Evolutionary conservation across 306 rosid species (phyloP), one percentile per base, ranked within the genome.

Genomic region (Ceratonia siliqua): DNA sequence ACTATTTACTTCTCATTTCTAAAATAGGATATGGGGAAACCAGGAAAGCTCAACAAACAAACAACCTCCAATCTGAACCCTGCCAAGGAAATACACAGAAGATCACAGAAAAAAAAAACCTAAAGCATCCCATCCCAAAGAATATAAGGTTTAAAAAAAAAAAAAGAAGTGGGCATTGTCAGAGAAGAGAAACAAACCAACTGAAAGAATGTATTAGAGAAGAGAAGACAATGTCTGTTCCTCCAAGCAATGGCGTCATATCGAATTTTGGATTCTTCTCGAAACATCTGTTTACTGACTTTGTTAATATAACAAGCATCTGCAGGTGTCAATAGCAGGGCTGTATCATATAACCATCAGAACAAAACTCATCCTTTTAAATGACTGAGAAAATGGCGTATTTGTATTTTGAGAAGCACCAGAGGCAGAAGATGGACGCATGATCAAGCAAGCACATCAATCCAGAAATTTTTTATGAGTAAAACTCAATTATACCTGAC

Each of bases 221-320:
- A 55, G 97, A 90, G 90, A 94, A 92, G 86, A 94, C 92, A 77
- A 76, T 72, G 76, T 94, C 97, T 12, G 99, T 94, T 86, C 99
- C 99, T 70, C 99, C 99, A 36, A 94, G 97, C 82, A 94, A 82
- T 66, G 96, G 90, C 56, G 97, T 90, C 99, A 94, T 94, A 82
- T 94, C 99, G 58, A 94, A 94, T 89, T 92, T 94, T 30, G 99
- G 82, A 41, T 94, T 94, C 96, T 88, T 94, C 96, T 90, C 95
- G 80, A 94, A 94, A 83, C 95, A 94, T 85, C 90, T 90, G 82
- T 94, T 87, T 72, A 94, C 86, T 9, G 99, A 92, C 86, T 86
- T 90, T 27, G 99, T 94, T 43, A 94, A 85, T 83, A 94, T 94
- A 80, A 94, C 93, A 77, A 94, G 87, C 87, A 94, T 88, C 99